A percentile compares a stretch with the other conserved stretches of the same genome.
Conservation (phyloP, 116 monocot genomes). For the Phalaenopsis hybrid region DNA sequence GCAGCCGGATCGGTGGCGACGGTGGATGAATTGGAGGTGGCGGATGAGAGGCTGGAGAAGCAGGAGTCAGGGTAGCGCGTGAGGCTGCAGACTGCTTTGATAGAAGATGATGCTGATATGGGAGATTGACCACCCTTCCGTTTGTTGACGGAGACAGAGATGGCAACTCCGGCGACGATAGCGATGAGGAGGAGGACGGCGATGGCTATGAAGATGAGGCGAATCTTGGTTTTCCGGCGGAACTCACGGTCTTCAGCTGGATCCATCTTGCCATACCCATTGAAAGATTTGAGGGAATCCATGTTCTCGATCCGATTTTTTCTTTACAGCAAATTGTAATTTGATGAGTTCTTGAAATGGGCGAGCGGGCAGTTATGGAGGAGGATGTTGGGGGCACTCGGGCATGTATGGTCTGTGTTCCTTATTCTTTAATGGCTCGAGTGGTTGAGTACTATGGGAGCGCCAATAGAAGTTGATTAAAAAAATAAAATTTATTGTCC, state of each 20-base stretch:
- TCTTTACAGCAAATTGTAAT: too few species aligned
- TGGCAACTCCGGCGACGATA: conserved; percentile 20
- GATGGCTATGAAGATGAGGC: conserved; percentile 33
- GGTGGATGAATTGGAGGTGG: conserved; percentile 16
- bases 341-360: too few species aligned
- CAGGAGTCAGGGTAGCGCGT: conserved; percentile 54
- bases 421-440: too few species aligned
- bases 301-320: background rate
- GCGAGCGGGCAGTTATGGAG: too few species aligned
- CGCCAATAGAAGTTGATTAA: too few species aligned
- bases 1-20: conserved; percentile 46
- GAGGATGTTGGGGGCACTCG: too few species aligned
- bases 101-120: conserved; percentile 16
- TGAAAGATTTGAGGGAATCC: conserved; percentile 43
- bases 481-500: too few species aligned
- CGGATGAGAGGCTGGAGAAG: conserved; percentile 47
- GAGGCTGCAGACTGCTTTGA: conserved; percentile 53
- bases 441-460: too few species aligned
- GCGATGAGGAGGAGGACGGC: conserved; percentile 33
- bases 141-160: background rate
- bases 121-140: background rate
- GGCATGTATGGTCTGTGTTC: too few species aligned
- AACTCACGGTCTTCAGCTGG: conserved; percentile 36
- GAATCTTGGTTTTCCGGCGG: conserved; percentile 30
- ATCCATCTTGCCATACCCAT: conserved; percentile 67